A percentile compares a stretch with the other conserved stretches of the same genome.
Evolutionary conservation across 176 grass and related monocot genomes (phyloP).

Genomic region (Olyra latifolia): DNA sequence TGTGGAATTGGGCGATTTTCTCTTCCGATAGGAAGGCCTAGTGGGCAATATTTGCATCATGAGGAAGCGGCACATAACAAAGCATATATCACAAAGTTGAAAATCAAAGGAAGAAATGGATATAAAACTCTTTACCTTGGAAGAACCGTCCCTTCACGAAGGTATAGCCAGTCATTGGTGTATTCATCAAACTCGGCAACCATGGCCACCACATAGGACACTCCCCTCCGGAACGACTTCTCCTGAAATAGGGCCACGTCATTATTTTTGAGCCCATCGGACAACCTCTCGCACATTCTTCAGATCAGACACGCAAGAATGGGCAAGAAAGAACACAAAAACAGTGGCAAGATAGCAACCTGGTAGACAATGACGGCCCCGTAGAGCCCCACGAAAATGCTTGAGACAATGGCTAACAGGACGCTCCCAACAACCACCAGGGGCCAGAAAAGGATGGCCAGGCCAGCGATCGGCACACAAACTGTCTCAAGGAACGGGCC

Average conservation of each 20-base stretch:
- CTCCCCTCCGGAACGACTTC: slow-evolving; percentile 67
- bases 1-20: slow-evolving; percentile 49
- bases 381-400: slow-evolving; percentile 93
- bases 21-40: slow-evolving; percentile 83
- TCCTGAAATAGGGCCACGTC: slow-evolving; percentile 40
- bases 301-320: neutral
- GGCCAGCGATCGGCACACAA: slow-evolving; percentile 83
- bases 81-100: slow-evolving; percentile 5
- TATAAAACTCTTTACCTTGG: slow-evolving; percentile 66
- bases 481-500: slow-evolving; percentile 85
- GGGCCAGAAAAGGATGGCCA: slow-evolving; percentile 90
- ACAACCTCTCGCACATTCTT: neutral
- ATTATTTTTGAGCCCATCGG: neutral
- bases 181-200: slow-evolving; percentile 95
- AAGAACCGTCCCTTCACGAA: slow-evolving; percentile 82
- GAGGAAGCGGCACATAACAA: neutral
- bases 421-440: slow-evolving; percentile 82
- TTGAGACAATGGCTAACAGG: slow-evolving; percentile 70
- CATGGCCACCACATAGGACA: slow-evolving; percentile 82
- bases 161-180: slow-evolving; percentile 97
- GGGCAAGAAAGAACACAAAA: neutral
- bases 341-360: slow-evolving; percentile 35
- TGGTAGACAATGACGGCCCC: slow-evolving; percentile 85
- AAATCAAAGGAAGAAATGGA: neutral
- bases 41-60: neutral